Evolutionary conservation across 225 moss, liverwort and hornwort genomes (phyloP).

Genomic region (Pseudisothecium myosuroides): DNA sequence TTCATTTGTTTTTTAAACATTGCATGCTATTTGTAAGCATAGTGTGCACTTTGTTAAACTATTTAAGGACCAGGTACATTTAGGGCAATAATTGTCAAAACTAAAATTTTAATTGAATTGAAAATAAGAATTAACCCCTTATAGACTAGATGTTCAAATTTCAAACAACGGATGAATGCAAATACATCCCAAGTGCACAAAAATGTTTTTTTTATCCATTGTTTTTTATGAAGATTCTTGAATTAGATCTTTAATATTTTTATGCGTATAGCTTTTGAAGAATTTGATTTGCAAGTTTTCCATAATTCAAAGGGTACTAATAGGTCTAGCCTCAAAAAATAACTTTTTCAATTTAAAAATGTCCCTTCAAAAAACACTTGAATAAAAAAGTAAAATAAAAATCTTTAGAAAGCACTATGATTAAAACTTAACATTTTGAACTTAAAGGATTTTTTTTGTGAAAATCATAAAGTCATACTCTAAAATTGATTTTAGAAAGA

Average conservation of each 20-base stretch:
- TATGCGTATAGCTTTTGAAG: background rate
- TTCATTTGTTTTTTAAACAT: background rate
- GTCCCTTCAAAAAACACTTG: background rate
- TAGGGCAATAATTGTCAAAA: background rate
- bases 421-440: background rate
- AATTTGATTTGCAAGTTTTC: background rate
- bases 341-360: background rate
- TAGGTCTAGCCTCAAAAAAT: rapidly evolving
- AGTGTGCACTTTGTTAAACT: background rate
- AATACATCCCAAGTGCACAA: background rate
- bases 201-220: background rate
- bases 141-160: background rate
- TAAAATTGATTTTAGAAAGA: background rate
- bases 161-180: background rate
- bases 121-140: background rate
- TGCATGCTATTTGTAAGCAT: background rate
- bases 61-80: rapidly evolving
- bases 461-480: background rate
- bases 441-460: too few relatives aligned
- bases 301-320: background rate
- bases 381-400: background rate
- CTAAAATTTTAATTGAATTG: rapidly evolving
- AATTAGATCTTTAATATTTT: background rate
- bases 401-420: background rate
- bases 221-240: background rate